These are phyloP conservation scores for Scutellaria minor DNA, from an alignment of 257 asterid genomes.

Conservation along the genomic window DNA sequence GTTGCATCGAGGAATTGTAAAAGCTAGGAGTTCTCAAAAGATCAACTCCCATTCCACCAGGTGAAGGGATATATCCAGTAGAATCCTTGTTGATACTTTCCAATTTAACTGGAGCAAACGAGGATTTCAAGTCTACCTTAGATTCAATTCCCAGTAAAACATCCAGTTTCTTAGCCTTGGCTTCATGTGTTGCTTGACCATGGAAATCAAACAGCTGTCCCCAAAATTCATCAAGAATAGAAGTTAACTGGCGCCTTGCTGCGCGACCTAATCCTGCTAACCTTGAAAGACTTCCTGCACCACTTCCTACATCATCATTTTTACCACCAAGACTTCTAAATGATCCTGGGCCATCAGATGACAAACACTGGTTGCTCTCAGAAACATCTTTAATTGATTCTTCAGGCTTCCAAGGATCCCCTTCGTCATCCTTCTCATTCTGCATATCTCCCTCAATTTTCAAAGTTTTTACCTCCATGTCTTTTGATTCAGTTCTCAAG, in stretches of 20 bases:
- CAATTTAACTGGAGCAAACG: slow-evolving; percentile 55
- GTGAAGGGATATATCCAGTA: slow-evolving; percentile 56
- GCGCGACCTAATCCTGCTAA: slow-evolving; percentile 95
- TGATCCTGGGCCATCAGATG: slow-evolving; percentile 82
- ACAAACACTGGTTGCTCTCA: slow-evolving; percentile 52
- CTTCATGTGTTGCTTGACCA: slow-evolving; percentile 75
- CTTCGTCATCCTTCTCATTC: slow-evolving; percentile 56
- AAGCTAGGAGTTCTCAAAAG: slow-evolving; percentile 51
- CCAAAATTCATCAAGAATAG: slow-evolving; percentile 85
- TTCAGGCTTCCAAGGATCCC: slow-evolving; percentile 66
- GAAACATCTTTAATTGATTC: slow-evolving; percentile 55
- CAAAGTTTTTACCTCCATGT: slow-evolving; percentile 52
- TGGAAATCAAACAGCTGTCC: slow-evolving; percentile 89
- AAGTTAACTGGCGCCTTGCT: slow-evolving; percentile 82
- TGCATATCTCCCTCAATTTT: slow-evolving; percentile 48
- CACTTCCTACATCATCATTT: slow-evolving; percentile 81
- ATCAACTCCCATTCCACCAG: slow-evolving; percentile 63
- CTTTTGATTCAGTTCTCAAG: slow-evolving; percentile 43
- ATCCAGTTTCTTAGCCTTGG: slow-evolving; percentile 76
- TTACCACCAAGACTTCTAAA: slow-evolving; percentile 73
- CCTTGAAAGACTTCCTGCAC: slow-evolving; percentile 86
- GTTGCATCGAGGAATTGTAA: slow-evolving; percentile 59
- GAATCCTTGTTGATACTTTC: slow-evolving; percentile 58
- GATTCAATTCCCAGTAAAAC: slow-evolving; percentile 63
- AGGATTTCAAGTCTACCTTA: slow-evolving; percentile 55